Percentiles rank a stretch among this genome's conserved stretches.
These are phyloP conservation scores for Prunus mume DNA, from an alignment of 306 rosid species.

Conservation along the genomic window DNA sequence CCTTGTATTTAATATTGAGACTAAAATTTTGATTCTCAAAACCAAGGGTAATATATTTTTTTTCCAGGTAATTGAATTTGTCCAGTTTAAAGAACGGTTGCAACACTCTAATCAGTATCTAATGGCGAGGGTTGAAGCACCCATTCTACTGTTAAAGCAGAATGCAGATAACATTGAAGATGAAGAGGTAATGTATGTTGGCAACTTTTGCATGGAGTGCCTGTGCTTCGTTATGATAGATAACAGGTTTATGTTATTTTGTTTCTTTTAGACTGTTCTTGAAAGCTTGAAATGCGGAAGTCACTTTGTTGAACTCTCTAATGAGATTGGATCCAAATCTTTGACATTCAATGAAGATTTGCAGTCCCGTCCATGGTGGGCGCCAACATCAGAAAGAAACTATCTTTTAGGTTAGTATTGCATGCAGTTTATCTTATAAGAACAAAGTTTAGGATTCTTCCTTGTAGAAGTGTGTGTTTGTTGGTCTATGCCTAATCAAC, in stretches of 20 bases:
- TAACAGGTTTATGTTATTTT: conserved; percentile 1
- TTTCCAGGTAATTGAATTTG: conserved; percentile 91
- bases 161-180: conserved; percentile 75
- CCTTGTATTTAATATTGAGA: not conserved
- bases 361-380: conserved; percentile 95
- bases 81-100: conserved; percentile 85
- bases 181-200: conserved; percentile 63
- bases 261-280: conserved; percentile 53
- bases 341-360: conserved; percentile 86
- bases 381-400: conserved; percentile 81
- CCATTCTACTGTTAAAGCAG: conserved; percentile 81
- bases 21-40: not conserved
- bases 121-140: conserved; percentile 69
- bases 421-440: not conserved
- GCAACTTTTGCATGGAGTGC: conserved; percentile 17
- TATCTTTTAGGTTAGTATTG: conserved; percentile 75
- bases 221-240: conserved; percentile 17
- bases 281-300: conserved; percentile 68
- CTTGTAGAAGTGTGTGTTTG: not conserved
- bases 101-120: conserved; percentile 83
- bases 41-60: not conserved
- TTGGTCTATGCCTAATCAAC: not conserved
- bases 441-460: too few species aligned
- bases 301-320: conserved; percentile 79
- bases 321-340: conserved; percentile 78